Evolutionary conservation across 257 asterid genomes (phyloP).

Genomic region (Misopates orontium): DNA sequence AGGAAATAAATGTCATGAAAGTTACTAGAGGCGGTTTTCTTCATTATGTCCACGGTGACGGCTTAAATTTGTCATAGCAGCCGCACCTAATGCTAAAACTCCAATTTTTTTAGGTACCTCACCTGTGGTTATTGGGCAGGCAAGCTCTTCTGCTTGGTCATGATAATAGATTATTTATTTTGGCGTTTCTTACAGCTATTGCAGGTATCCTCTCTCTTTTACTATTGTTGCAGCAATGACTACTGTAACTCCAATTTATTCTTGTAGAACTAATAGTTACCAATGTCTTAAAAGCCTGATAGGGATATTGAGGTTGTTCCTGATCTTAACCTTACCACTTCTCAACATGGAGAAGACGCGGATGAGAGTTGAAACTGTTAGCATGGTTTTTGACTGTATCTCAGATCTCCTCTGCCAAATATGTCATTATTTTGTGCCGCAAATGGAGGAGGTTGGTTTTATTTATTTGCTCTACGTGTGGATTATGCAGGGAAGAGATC

Average conservation of each 20-base stretch:
- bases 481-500: too few species aligned
- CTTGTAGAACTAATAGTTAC: slow-evolving; percentile 5
- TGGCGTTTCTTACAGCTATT: slow-evolving; percentile 76
- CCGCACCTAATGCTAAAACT: neutral
- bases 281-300: slow-evolving; percentile 58
- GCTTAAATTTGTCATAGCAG: neutral
- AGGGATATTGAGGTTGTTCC: slow-evolving; percentile 78
- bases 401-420: too few species aligned
- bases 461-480: too few species aligned
- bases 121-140: slow-evolving; percentile 98
- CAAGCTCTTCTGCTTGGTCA: slow-evolving; percentile 84
- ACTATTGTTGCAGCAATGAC: neutral
- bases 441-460: too few species aligned
- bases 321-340: slow-evolving; percentile 40
- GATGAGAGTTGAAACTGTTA: slow-evolving; percentile 21
- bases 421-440: too few species aligned
- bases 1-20: too few species aligned
- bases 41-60: neutral
- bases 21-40: too few species aligned
- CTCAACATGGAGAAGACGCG: slow-evolving; percentile 33
- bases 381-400: too few species aligned
- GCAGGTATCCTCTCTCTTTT: slow-evolving; percentile 49
- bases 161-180: slow-evolving; percentile 71
- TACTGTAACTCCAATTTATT: neutral
- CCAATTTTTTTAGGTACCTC: slow-evolving; percentile 57